Evolutionary conservation across 805 yeast genomes (phyloP).

Genomic region (Priceomyces medius): DNA sequence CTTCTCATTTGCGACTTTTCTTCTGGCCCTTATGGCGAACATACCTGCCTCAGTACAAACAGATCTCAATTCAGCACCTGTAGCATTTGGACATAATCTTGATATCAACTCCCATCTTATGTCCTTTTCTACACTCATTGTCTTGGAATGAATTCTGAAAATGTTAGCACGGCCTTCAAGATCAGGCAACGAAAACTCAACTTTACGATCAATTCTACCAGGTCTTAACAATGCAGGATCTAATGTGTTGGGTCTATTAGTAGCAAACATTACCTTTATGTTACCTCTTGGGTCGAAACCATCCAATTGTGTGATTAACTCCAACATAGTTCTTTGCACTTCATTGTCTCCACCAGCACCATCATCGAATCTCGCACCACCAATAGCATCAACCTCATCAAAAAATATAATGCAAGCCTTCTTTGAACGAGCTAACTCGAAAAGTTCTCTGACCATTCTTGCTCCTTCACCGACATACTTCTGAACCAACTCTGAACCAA

Average conservation of each 20-base stretch:
- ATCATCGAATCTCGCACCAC: conserved; percentile 99
- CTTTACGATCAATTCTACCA: conserved; percentile 98
- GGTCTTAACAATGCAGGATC: conserved; percentile 98
- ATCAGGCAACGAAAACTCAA: conserved; percentile 94
- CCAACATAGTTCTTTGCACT: conserved; percentile 98
- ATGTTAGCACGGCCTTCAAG: conserved; percentile 97
- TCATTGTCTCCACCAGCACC: conserved; percentile 99
- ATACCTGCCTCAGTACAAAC: conserved; percentile 99
- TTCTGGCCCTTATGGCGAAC: conserved; percentile 98
- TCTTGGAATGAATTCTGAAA: conserved; percentile 93
- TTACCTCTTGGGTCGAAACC: conserved; percentile 99
- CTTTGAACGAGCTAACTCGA: conserved; percentile 98
- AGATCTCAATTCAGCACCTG: conserved; percentile 98
- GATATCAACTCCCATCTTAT: conserved; percentile 99
- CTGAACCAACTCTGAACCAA: conserved; percentile 97
- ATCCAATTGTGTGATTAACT: conserved; percentile 93
- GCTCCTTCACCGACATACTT: conserved; percentile 99
- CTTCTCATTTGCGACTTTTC: conserved; percentile 97
- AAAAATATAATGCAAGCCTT: conserved; percentile 97
- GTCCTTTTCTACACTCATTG: conserved; percentile 96
- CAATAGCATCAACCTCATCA: conserved; percentile 98
- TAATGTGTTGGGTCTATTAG: conserved; percentile 95
- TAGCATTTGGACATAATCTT: conserved; percentile 94
- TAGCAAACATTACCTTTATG: conserved; percentile 98
- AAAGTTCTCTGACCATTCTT: conserved; percentile 97